phyloP scores from a whole-genome alignment of 257 asterid species.

The Salvia rosmarinus region DNA sequence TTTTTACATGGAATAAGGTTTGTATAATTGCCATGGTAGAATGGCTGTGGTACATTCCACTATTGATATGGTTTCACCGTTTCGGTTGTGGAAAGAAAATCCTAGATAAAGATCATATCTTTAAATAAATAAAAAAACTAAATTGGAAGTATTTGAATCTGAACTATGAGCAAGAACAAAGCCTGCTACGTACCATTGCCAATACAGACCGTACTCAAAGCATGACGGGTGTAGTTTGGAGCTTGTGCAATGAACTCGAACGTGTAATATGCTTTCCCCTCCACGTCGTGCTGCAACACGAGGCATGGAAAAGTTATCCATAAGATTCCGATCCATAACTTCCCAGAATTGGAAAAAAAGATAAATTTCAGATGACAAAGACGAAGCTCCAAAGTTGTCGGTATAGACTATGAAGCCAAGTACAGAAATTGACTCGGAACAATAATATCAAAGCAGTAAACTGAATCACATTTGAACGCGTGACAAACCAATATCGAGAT shows the following conservation, averaged over 20 bases:
- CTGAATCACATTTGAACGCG: too few species aligned
- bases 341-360: neutral
- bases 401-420: neutral
- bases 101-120: neutral
- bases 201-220: conserved; percentile 71
- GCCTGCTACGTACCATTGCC: conserved; percentile 64
- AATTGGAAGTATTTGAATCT: neutral
- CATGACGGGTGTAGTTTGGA: conserved; percentile 87
- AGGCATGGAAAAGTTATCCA: conserved; percentile 24
- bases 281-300: conserved; percentile 62
- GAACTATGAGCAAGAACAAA: neutral
- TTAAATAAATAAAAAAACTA: neutral
- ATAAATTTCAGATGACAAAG: neutral
- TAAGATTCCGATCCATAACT: conserved; percentile 13
- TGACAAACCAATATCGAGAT: neutral
- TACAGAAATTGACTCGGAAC: neutral
- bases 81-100: neutral
- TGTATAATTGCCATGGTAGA: too few species aligned
- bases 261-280: conserved; percentile 78
- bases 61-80: too few species aligned
- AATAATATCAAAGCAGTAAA: neutral
- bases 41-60: too few species aligned
- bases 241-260: conserved; percentile 79
- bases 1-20: neutral
- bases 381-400: neutral